Percentiles rank a stretch among this genome's conserved stretches.
phyloP scores from a whole-genome alignment of 1,284 basidiomycete genomes.

The Tylopilus sp. region DNA sequence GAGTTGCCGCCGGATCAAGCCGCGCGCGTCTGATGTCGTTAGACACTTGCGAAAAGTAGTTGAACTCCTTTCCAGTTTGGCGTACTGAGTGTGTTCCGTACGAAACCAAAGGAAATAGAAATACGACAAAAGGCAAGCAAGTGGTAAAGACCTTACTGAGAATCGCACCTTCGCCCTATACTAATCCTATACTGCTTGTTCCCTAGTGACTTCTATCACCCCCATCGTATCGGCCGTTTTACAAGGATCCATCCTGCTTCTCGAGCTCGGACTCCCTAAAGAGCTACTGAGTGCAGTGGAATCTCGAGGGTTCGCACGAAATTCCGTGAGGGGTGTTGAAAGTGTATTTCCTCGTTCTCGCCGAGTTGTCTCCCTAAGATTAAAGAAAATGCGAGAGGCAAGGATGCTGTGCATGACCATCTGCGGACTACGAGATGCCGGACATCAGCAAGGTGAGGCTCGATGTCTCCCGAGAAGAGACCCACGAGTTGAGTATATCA shows the following conservation, averaged over 20 bases:
- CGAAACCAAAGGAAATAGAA: too few relatives aligned
- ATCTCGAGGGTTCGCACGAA: conserved; percentile 3
- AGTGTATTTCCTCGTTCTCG: conserved; percentile 1
- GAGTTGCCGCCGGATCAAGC: too few relatives aligned
- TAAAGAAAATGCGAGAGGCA: conserved; percentile 30
- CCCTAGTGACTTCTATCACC: background rate
- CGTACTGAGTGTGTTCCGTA: too few relatives aligned
- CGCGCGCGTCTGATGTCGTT: too few relatives aligned
- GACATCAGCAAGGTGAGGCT: conserved; percentile 1
- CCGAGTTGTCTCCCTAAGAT: conserved; percentile 25
- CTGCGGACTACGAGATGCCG: conserved; percentile 16
- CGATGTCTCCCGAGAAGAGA: background rate
- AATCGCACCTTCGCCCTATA: background rate
- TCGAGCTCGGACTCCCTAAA: background rate
- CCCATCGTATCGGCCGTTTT: background rate
- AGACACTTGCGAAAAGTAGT: too few relatives aligned
- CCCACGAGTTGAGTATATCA: conserved; percentile 21
- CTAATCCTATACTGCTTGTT: background rate
- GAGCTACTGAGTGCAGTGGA: conserved; percentile 2
- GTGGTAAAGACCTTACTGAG: too few relatives aligned
- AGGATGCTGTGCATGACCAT: conserved; percentile 26
- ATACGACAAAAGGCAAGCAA: too few relatives aligned
- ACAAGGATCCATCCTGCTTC: background rate
- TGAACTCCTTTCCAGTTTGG: too few relatives aligned
- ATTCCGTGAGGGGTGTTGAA: conserved; percentile 13